A percentile compares a stretch with the other conserved stretches of the same genome.
Evolutionary conservation across 2,329 filamentous ascomycete genomes (phyloP).

Genomic region (Cladosporium sp.): DNA sequence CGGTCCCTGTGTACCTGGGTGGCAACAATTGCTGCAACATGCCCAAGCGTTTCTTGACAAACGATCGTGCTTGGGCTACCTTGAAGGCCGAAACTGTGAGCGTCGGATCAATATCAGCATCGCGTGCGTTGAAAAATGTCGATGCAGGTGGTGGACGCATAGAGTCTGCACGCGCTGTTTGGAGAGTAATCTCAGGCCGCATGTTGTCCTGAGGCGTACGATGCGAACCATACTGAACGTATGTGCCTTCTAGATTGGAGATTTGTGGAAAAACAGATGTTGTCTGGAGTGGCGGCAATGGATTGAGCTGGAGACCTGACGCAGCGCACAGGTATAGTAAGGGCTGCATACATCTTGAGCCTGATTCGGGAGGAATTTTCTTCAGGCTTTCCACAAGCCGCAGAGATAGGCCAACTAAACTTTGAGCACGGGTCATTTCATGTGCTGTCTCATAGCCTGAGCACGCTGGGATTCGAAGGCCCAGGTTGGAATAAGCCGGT

Average conservation of each 20-base stretch:
- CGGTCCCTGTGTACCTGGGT: not conserved
- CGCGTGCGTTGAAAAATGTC: too few relatives aligned
- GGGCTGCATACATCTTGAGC: conserved; percentile 15
- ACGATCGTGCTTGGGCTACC: not conserved
- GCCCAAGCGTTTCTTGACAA: conserved; percentile 1
- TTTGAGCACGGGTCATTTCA: not conserved
- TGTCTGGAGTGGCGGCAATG: not conserved
- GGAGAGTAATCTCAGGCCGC: too few relatives aligned
- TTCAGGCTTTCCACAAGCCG: conserved; percentile 8
- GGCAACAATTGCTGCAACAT: not conserved
- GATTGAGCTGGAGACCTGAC: conserved; percentile 3
- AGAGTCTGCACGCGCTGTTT: too few relatives aligned
- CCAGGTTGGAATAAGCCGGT: not conserved
- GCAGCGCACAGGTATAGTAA: conserved; percentile 14
- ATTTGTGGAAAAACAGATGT: too few relatives aligned
- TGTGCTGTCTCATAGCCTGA: not conserved
- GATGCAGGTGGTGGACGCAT: too few relatives aligned
- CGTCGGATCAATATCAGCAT: not conserved
- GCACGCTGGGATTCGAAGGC: not conserved
- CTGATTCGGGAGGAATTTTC: conserved; percentile 12
- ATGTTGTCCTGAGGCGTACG: too few relatives aligned
- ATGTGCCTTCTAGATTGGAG: not conserved
- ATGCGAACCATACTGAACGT: too few relatives aligned
- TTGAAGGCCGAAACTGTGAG: not conserved
- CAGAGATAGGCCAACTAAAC: not conserved